Base-by-base conservation (phyloP, 1,139 yeast genomes). In the Candida glucosophila region DNA sequence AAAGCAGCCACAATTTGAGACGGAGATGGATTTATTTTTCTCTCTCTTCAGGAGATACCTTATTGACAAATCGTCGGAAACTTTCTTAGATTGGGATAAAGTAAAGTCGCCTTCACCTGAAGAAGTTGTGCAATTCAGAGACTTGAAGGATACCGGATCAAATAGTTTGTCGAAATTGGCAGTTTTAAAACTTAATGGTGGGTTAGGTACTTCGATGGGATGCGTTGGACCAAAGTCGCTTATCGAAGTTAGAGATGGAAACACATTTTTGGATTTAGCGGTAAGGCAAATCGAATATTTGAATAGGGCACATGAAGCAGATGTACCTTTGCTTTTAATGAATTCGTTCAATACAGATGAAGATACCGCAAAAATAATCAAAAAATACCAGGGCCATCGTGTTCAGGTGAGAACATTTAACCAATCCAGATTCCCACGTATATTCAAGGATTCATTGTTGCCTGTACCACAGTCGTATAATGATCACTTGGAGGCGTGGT, bases 211-310 rank as follows among this genome's bases (percentile, higher is more conserved):
- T 19, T 88, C 98, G 10, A 90, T 90, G 98, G 98, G 98, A 31
- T 92, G 98, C 64, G 97, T 90, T 37, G 98, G 98, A 32, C 98
- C 98, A 36, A 90, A 90, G 58, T 82, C 95, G 13, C 94, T 90
- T 39, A 92, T 90, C 53, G 98, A 90, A 62, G 98, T 90, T 27
- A 79, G 98, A 55, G 98, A 90, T 43, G 98, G 98, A 36, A 92
- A 90, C 70, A 81, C 96, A 20, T 90, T 90, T 57, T 72, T 90
- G 55, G 98, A 90, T 55, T 72, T 90, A 44, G 71, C 95, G 25
- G 98, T 90, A 21, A 81, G 98, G 55, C 98, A 90, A 63, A 88
- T 90, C 46, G 98, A 92, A 61, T 83, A 86, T 56, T 72, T 90
- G 54, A 90, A 90, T 67, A 77, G 95, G 51, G 79, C 75, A 42